phyloP scores from a whole-genome alignment of 257 asterid species.

The Verbascum thapsus region DNA sequence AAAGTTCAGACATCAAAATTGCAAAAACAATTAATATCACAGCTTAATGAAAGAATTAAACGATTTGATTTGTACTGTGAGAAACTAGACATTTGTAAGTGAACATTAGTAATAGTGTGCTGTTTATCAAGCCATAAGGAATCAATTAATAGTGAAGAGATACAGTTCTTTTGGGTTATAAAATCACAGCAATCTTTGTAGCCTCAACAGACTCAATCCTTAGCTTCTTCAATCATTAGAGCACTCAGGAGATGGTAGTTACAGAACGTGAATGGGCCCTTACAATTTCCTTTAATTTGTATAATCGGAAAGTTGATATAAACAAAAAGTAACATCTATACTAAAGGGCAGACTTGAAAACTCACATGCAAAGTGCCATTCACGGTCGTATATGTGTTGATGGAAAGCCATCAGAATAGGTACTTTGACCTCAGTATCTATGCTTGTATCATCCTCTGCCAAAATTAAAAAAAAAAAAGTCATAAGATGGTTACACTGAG shows the following conservation, averaged over 20 bases:
- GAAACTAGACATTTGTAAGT: background rate
- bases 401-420: constrained; percentile 87
- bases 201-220: no score
- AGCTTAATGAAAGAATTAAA: background rate
- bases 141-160: background rate
- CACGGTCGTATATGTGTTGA: constrained; percentile 72
- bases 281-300: constrained; percentile 1
- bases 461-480: constrained; percentile 27
- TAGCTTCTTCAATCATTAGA: no score
- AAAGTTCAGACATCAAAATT: background rate
- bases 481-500: constrained; percentile 8
- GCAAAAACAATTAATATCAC: background rate
- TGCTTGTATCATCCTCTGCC: constrained; percentile 98
- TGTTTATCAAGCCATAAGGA: constrained; percentile 11
- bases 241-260: no score
- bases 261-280: constrained; percentile 11
- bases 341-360: constrained; percentile 29
- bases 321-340: constrained; percentile 2
- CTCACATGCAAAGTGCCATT: constrained; percentile 97
- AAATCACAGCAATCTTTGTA: no score
- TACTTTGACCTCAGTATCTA: constrained; percentile 76
- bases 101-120: background rate
- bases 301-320: background rate
- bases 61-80: background rate
- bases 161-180: no score